Percentiles rank a stretch among this genome's conserved stretches.
phyloP scores from a whole-genome alignment of 352 stramenopile species.

The Phytopythium aichiense region DNA sequence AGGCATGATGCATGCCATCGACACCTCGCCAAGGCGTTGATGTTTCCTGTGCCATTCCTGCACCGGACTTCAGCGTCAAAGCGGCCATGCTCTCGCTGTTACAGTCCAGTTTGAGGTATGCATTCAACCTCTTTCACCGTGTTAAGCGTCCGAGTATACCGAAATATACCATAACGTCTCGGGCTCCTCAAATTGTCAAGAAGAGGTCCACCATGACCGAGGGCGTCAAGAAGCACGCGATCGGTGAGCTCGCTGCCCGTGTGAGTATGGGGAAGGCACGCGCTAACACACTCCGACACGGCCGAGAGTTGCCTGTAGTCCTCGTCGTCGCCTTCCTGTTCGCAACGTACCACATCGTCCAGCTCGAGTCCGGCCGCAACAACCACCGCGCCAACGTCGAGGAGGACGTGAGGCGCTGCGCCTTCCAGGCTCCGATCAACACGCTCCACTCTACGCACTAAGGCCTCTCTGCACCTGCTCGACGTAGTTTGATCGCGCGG shows the following conservation, averaged over 20 bases:
- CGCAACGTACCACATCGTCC: constrained; percentile 54
- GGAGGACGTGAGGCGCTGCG: constrained; percentile 27
- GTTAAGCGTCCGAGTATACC: background rate
- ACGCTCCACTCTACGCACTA: background rate
- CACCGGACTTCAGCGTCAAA: background rate
- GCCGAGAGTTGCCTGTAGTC: constrained; percentile 20
- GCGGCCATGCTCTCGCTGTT: background rate
- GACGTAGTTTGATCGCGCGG: constrained; percentile 45
- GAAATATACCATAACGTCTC: constrained; percentile 2
- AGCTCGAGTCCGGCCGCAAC: constrained; percentile 42
- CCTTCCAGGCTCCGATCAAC: background rate
- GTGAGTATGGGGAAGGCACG: background rate
- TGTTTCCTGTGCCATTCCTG: background rate
- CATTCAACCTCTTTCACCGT: background rate
- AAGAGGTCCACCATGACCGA: constrained; percentile 14
- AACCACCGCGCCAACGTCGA: constrained; percentile 22
- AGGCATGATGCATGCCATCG: background rate
- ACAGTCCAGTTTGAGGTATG: background rate
- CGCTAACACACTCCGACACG: background rate
- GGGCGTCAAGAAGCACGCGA: constrained; percentile 31
- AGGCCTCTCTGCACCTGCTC: background rate
- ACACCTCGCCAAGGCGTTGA: no score
- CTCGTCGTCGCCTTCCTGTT: constrained; percentile 52
- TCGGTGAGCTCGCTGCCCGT: constrained; percentile 15
- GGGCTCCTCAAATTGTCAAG: background rate